A percentile compares a stretch with the other conserved stretches of the same genome.
Evolutionary conservation across 106 monocot genomes (phyloP).

Genomic region (Vanilla planifolia): DNA sequence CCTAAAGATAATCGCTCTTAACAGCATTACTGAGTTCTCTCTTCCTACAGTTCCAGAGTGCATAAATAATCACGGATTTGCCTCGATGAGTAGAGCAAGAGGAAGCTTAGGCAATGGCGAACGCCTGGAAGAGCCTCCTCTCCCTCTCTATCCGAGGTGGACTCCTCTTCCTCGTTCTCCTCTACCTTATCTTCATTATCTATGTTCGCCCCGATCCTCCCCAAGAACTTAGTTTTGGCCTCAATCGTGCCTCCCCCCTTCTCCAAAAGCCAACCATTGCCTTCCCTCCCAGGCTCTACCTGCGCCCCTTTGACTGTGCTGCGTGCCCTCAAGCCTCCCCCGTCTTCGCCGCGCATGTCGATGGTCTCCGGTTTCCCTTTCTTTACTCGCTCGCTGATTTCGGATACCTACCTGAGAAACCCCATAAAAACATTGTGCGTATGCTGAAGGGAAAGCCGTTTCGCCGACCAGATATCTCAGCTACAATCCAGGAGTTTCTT

Average conservation of each 20-base stretch:
- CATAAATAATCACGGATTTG: too few relatives aligned
- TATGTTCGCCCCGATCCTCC: slow-evolving; percentile 9
- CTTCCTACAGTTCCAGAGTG: not conserved
- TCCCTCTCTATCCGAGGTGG: slow-evolving; percentile 23
- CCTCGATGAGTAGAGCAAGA: too few relatives aligned
- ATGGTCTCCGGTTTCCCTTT: slow-evolving; percentile 72
- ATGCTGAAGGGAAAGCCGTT: slow-evolving; percentile 91
- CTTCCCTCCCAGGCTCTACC: slow-evolving; percentile 19
- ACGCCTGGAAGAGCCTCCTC: slow-evolving; percentile 54
- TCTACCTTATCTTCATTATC: slow-evolving; percentile 17
- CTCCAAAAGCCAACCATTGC: slow-evolving; percentile 11
- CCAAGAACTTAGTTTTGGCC: slow-evolving; percentile 9
- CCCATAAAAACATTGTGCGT: slow-evolving; percentile 93
- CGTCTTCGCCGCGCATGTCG: slow-evolving; percentile 72
- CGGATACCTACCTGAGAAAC: slow-evolving; percentile 82
- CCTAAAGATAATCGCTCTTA: too few relatives aligned
- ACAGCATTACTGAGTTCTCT: too few relatives aligned
- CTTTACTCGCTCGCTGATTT: slow-evolving; percentile 91
- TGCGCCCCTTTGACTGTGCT: slow-evolving; percentile 57
- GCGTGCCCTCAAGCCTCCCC: slow-evolving; percentile 77
- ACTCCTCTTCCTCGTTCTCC: slow-evolving; percentile 19
- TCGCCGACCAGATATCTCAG: slow-evolving; percentile 79
- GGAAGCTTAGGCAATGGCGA: slow-evolving; percentile 41
- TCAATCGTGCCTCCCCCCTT: not conserved
- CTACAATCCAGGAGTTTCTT: slow-evolving; percentile 69